These are phyloP conservation scores for Aureobasidium sp. DNA, from an alignment of 2,329 filamentous ascomycete species.

Conservation along the genomic window DNA sequence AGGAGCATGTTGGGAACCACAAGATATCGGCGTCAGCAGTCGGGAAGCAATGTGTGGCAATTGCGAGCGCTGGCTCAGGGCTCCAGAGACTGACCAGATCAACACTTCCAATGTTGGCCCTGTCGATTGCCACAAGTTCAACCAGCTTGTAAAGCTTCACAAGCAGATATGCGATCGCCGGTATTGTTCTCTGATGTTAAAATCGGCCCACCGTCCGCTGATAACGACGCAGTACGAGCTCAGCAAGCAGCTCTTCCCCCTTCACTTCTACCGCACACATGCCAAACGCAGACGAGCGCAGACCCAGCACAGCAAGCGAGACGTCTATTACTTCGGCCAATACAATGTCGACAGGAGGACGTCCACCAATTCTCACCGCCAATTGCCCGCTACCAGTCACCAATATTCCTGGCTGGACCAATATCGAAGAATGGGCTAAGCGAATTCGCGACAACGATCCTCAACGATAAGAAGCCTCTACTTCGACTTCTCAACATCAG, in stretches of 20 bases:
- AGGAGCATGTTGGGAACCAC: conserved; percentile 1
- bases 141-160: conserved; percentile 1
- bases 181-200: not conserved
- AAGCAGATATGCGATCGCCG: not conserved
- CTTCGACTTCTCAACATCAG: not conserved
- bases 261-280: not conserved
- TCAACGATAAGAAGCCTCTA: not conserved
- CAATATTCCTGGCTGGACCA: not conserved
- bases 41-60: not conserved
- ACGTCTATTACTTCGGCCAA: not conserved
- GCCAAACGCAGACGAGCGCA: not conserved
- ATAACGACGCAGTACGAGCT: not conserved
- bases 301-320: not conserved
- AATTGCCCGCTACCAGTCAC: not conserved
- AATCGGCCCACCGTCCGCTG: not conserved
- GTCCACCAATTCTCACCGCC: not conserved
- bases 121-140: not conserved
- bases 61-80: not conserved
- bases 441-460: not conserved
- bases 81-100: not conserved
- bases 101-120: not conserved
- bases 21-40: not conserved
- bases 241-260: not conserved
- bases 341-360: not conserved
- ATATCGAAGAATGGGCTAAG: not conserved